Percentiles rank a stretch among this genome's conserved stretches.
phyloP scores from a whole-genome alignment of 257 asterid species.

The Solanum paucissectum region DNA sequence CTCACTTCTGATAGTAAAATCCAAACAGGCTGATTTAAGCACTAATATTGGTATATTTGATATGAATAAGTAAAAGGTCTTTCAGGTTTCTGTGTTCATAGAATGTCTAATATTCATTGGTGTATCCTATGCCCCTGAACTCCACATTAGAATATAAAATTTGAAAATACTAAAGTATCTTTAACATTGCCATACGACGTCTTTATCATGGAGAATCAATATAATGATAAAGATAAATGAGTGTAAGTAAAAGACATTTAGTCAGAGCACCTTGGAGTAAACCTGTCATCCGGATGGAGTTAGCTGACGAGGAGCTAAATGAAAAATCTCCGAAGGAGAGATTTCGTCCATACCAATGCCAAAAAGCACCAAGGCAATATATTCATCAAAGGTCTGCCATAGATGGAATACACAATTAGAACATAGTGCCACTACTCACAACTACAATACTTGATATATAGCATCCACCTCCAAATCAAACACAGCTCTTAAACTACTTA shows the following conservation, averaged over 20 bases:
- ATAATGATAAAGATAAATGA: background rate
- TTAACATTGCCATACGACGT: background rate
- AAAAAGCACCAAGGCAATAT: background rate
- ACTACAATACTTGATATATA: background rate
- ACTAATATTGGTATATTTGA: background rate
- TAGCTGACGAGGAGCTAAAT: background rate
- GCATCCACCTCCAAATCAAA: background rate
- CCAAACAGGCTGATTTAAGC: background rate
- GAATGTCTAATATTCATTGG: background rate
- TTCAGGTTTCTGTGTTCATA: background rate
- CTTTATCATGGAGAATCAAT: background rate
- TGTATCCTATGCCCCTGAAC: background rate
- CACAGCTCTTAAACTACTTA: background rate
- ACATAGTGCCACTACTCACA: background rate
- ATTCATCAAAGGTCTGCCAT: background rate
- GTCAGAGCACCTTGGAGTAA: background rate
- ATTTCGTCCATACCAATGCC: background rate
- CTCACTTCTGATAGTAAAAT: background rate
- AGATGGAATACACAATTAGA: background rate
- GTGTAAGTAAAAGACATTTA: background rate
- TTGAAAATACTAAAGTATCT: background rate
- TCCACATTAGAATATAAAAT: background rate
- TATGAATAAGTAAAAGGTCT: background rate
- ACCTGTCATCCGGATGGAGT: background rate
- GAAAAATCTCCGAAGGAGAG: background rate